Percentiles rank a stretch among this genome's conserved stretches.
These are phyloP conservation scores for Cyanidioschyzon merolae DNA, from an alignment of 23 red algal genomes.

Conservation along the genomic window DNA sequence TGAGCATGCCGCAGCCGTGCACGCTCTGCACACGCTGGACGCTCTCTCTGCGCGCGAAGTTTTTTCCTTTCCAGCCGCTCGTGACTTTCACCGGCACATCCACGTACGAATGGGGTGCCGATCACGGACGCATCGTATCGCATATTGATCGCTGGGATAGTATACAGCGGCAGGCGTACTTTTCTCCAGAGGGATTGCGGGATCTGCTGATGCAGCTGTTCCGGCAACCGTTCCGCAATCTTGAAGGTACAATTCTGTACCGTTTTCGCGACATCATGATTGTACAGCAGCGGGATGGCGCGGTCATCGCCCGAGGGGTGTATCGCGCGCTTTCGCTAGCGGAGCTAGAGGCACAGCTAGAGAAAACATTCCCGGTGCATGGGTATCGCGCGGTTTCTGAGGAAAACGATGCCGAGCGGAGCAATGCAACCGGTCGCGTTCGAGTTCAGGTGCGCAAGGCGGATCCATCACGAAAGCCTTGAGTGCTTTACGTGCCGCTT, in stretches of 20 bases:
- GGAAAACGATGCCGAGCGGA: no score
- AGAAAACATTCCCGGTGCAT: not conserved
- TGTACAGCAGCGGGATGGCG: not conserved
- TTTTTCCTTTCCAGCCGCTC: constrained; percentile 9
- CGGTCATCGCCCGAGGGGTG: not conserved
- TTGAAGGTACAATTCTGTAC: not conserved
- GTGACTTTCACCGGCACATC: constrained; percentile 20
- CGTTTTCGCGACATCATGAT: not conserved
- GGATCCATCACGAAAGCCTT: not conserved
- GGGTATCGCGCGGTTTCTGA: not conserved
- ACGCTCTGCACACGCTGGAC: constrained; percentile 8
- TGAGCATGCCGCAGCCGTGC: not conserved
- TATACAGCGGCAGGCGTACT: constrained; percentile 4
- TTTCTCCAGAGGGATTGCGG: constrained; percentile 16
- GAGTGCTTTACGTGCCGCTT: no score
- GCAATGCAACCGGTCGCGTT: no score
- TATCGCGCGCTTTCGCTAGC: not conserved
- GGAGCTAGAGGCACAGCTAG: not conserved
- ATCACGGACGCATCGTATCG: not conserved
- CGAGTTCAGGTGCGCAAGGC: not conserved
- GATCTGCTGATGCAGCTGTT: not conserved
- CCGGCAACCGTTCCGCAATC: not conserved
- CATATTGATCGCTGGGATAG: constrained; percentile 16
- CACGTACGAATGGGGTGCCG: not conserved
- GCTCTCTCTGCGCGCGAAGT: not conserved